Evolutionary conservation across 176 grass and related monocot genomes (phyloP).

Genomic region (bread wheat (Triticum aestivum)): IWGSC_CS_RefSeq_v2.1 NC_057811.1:116087111-116087610

Average conservation of each 20-base stretch:
- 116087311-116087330: neutral
- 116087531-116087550: neutral
- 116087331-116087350: no score
- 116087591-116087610: neutral
- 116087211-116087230: neutral
- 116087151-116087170: neutral
- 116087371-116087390: no score
- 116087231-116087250: neutral
- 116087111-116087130: neutral
- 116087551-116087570: neutral
- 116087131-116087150: neutral
- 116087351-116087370: neutral
- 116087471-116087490: neutral
- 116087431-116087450: neutral
- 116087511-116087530: neutral
- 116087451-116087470: neutral
- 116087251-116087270: neutral
- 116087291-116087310: neutral
- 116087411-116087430: neutral
- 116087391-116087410: no score
- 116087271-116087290: neutral
- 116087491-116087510: neutral
- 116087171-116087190: neutral
- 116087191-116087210: neutral
- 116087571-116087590: neutral